Evolutionary conservation across 129 eudicot genomes (phyloP).

Genomic region (Deinandra increscens): DNA sequence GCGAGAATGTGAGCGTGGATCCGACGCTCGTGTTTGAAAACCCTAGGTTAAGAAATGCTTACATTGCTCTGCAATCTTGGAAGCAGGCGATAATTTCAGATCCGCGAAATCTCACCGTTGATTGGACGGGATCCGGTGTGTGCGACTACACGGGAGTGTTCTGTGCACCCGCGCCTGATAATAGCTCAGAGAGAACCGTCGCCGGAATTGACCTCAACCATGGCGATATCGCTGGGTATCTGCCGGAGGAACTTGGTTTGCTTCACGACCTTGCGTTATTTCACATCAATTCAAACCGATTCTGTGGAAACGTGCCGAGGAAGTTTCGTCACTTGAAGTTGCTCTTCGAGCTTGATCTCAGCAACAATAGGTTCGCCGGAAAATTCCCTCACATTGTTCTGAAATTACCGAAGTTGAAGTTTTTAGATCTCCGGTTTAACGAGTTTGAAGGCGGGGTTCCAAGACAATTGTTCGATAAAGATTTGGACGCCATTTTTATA

Average conservation of each 20-base stretch:
- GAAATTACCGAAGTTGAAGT: conserved; percentile 48
- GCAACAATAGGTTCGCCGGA: conserved; percentile 94
- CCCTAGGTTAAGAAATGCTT: conserved; percentile 52
- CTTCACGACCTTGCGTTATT: conserved; percentile 68
- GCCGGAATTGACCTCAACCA: conserved; percentile 91
- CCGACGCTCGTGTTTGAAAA: conserved; percentile 55
- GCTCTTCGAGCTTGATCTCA: conserved; percentile 68
- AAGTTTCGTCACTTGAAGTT: conserved; percentile 50
- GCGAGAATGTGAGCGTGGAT: conserved; percentile 58
- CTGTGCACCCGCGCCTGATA: conserved; percentile 68
- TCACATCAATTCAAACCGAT: conserved; percentile 71
- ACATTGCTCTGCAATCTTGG: conserved; percentile 88
- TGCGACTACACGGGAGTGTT: conserved; percentile 68
- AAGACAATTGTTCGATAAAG: conserved; percentile 53
- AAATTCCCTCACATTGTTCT: conserved; percentile 70
- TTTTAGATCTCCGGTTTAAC: conserved; percentile 66
- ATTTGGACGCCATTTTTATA: conserved; percentile 68
- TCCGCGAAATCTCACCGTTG: conserved; percentile 56
- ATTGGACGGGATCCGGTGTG: conserved; percentile 77
- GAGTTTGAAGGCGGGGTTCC: conserved; percentile 89
- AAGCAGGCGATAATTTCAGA: conserved; percentile 78
- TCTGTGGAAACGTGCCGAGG: conserved; percentile 69
- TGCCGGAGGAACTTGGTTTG: conserved; percentile 78
- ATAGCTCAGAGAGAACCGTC: conserved; percentile 40
- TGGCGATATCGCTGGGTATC: conserved; percentile 79